Evolutionary conservation across 768 basidiomycete species (phyloP).

Genomic region (Arthromyces matolae): DNA sequence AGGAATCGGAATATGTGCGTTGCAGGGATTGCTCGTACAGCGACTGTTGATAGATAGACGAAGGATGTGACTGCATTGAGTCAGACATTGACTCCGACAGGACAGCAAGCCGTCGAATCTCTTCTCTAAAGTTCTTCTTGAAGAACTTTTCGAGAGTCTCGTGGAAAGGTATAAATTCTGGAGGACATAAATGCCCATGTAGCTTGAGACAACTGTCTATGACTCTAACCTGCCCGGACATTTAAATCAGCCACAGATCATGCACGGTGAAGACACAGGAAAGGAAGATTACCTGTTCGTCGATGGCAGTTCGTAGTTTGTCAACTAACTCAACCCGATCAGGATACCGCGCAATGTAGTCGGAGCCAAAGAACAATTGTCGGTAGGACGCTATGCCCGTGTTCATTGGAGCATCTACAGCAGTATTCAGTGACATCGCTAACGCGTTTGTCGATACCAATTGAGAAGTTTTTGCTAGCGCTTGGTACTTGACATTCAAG

Average conservation of each 20-base stretch:
- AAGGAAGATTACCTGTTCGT: slow-evolving; percentile 65
- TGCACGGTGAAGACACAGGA: neutral
- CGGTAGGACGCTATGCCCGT: slow-evolving; percentile 79
- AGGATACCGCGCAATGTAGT: slow-evolving; percentile 64
- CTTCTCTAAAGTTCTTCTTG: slow-evolving; percentile 79
- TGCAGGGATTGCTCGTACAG: slow-evolving; percentile 48
- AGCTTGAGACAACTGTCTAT: slow-evolving; percentile 83
- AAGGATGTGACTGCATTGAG: slow-evolving; percentile 33
- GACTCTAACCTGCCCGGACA: slow-evolving; percentile 55
- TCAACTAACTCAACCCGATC: slow-evolving; percentile 69
- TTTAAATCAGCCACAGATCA: slow-evolving; percentile 1
- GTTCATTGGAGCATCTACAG: slow-evolving; percentile 78
- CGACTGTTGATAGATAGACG: slow-evolving; percentile 45
- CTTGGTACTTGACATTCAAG: slow-evolving; percentile 67
- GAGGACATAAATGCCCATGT: slow-evolving; percentile 77
- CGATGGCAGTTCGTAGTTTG: slow-evolving; percentile 68
- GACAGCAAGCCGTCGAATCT: slow-evolving; percentile 67
- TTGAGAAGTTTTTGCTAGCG: slow-evolving; percentile 75
- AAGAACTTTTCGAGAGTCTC: slow-evolving; percentile 84
- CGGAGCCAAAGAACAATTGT: slow-evolving; percentile 67
- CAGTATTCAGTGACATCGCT: slow-evolving; percentile 82
- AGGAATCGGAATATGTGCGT: slow-evolving; percentile 43
- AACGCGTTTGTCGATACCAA: slow-evolving; percentile 73
- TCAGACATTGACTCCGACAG: slow-evolving; percentile 46
- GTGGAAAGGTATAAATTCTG: slow-evolving; percentile 91